Base-by-base conservation (phyloP, 805 yeast species). In the Wickerhamomyces bovis region DNA sequence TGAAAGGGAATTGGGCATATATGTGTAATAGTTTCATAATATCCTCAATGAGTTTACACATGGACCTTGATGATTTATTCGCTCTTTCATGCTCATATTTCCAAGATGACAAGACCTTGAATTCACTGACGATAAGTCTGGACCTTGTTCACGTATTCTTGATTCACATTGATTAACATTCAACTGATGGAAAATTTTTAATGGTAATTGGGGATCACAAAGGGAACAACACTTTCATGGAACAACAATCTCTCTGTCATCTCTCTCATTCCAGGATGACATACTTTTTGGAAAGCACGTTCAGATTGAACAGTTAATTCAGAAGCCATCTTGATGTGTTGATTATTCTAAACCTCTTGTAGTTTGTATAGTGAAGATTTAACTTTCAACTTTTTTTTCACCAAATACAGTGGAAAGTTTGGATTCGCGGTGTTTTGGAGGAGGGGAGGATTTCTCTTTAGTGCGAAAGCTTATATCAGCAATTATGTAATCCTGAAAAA, bases 231-330 rank as follows among this genome's bases (percentile, higher is more conserved):
- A n/a, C 18, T 6, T 15, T n/a, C 9, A n/a, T 31, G 35, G 16
- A 33, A 33, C 36, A 16, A 16, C 5, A 16, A n/a, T 31, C 5
- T 15, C 36, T 33, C 36, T 33, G 8, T 33, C n/a, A 13, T 13
- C 20, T 33, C 20, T 33, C 36, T 33, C 19, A 9, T 28, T n/a
- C 3, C 9, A 11, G 18, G 36, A 33, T 6, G 30, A 76, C 95
- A 73, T 81, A 88, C 96, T 95, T 94, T 94, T 85, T 94, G 99
- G 96, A 85, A 94, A 89, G 99, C 99, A 81, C 96, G 92, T 85
- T 94, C 99, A 74, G 97, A 86, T 85, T 94, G 99, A 81, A 94
- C 99, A 76, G 97, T 92, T 81, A 94, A 89, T 85, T 94, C 99
- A 78, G 98, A 86, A 74, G 98, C 95, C 98, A 92, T 94, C 79